Percentiles rank a stretch among this genome's conserved stretches.
Evolutionary conservation across 2,329 filamentous ascomycete genomes (phyloP).

Genomic region (Colletotrichum brevisporum): DNA sequence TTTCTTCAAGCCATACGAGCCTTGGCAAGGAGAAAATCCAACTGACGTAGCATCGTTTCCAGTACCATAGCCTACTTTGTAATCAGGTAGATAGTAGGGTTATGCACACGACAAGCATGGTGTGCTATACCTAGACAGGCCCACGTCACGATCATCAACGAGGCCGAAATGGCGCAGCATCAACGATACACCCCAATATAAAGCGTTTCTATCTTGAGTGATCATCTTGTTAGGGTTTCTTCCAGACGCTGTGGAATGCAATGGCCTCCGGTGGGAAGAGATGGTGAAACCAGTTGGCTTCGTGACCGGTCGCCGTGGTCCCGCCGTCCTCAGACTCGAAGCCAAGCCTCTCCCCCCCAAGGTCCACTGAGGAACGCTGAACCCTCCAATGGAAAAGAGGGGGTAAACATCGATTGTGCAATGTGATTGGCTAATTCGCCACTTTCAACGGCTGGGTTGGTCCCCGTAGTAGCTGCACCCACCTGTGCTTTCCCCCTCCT

Average conservation of each 20-base stretch:
- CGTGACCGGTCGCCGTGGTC: conserved; percentile 19
- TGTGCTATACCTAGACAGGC: no score
- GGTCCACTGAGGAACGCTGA: neutral
- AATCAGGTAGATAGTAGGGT: no score
- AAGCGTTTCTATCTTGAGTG: neutral
- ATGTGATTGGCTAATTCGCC: conserved; percentile 10
- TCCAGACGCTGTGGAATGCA: conserved; percentile 16
- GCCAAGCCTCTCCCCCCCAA: neutral
- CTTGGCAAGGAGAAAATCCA: no score
- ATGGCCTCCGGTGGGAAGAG: conserved; percentile 29
- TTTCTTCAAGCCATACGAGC: no score
- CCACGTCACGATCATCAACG: neutral
- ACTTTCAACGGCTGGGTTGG: conserved; percentile 1
- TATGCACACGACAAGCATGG: no score
- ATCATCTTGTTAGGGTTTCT: conserved; percentile 15
- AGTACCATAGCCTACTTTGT: no score
- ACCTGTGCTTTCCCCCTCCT: conserved; percentile 36
- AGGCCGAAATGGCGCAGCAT: neutral
- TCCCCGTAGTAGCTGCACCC: conserved; percentile 33
- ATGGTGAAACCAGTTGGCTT: conserved; percentile 39
- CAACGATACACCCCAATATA: neutral
- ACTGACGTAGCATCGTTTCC: no score
- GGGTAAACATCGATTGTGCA: neutral
- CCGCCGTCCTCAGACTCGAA: conserved; percentile 15
- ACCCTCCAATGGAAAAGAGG: conserved; percentile 1